These are phyloP conservation scores for Penicillium crustosum DNA, from an alignment of 2,329 filamentous ascomycete species.

Conservation along the genomic window DNA sequence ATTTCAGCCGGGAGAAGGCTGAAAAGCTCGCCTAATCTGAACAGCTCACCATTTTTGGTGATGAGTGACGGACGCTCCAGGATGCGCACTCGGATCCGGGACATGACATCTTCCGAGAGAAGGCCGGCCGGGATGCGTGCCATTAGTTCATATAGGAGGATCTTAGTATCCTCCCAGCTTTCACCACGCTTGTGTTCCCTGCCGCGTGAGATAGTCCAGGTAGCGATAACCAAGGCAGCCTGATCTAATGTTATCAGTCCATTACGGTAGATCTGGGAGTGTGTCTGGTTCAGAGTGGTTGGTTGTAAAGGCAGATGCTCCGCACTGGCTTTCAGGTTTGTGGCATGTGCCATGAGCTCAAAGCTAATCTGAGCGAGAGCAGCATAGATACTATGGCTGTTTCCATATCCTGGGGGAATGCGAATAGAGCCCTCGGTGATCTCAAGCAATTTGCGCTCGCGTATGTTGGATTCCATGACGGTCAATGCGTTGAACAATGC, in stretches of 20 bases:
- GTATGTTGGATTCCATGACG: constrained; percentile 43
- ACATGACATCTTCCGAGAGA: constrained; percentile 30
- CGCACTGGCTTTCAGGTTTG: constrained; percentile 34
- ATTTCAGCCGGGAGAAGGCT: constrained; percentile 30
- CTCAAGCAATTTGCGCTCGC: constrained; percentile 39
- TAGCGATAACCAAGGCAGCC: constrained; percentile 41
- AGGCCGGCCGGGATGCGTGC: constrained; percentile 30
- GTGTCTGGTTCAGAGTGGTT: constrained; percentile 41
- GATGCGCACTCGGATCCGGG: constrained; percentile 33
- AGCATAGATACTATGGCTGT: constrained; percentile 40
- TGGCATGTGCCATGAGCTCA: constrained; percentile 43
- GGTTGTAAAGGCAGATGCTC: constrained; percentile 30
- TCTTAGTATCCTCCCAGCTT: constrained; percentile 30
- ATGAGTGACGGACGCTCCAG: constrained; percentile 36
- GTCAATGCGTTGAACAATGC: constrained; percentile 45
- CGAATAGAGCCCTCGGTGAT: constrained; percentile 34
- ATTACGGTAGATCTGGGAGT: constrained; percentile 45
- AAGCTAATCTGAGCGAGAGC: constrained; percentile 44
- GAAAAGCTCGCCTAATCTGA: constrained; percentile 33
- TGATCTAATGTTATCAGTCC: constrained; percentile 43
- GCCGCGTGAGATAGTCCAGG: constrained; percentile 41
- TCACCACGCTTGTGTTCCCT: constrained; percentile 27
- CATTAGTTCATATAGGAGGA: constrained; percentile 32
- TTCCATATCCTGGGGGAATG: constrained; percentile 34
- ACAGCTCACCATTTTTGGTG: constrained; percentile 38